Base-by-base conservation (phyloP, 345 rosid genomes). In the Rubroshorea leprosula region DNA sequence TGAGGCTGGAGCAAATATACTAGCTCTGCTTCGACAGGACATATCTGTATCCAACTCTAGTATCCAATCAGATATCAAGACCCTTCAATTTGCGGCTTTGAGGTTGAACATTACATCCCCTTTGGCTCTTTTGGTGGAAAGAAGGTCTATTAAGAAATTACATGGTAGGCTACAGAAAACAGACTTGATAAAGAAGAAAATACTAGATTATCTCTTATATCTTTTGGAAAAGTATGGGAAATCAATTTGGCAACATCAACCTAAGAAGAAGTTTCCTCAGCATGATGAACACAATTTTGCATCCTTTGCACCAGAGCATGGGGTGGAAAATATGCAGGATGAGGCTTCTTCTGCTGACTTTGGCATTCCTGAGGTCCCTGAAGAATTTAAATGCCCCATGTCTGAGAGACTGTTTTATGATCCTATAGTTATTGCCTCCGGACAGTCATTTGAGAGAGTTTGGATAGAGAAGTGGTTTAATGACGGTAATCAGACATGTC, bases 381-480 rank as follows among this genome's bases (percentile, higher is more conserved):
- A 39, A 46, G 49, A 74, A 54, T 63, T 74, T 57, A 51, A 54
- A 52, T 78, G 82, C 55, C 75, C 73, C 10, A 38, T 74, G 19
- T 78, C 82, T 4, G 38, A 20, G 64, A 69, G 65, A 55, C 54
- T 78, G 18, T 55, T 74, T 68, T 66, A 63, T 63, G 82, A 78
- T 64, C 82, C 82, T 22, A 75, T 74, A 19, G 55, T 72, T 16
- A 69, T 68, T 51, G 61, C 66, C 49, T 71, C 77, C 15, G 82
- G 82, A 60, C 51, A 66, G 61, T 74, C 82, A 18, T 72, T 52
- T 48, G 79, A 78, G 51, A 57, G 76, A 8, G 47, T 63, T 21
- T 78, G 79, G 70, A 74, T 78, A 13, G 73, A 78, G 71, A 78
- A 63, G 54, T 74, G 82, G 79, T 60, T 78, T 52, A 39, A 35